phyloP scores from a whole-genome alignment of 2,329 filamentous ascomycete genomes.

The Bipolaris oryzae region DNA sequence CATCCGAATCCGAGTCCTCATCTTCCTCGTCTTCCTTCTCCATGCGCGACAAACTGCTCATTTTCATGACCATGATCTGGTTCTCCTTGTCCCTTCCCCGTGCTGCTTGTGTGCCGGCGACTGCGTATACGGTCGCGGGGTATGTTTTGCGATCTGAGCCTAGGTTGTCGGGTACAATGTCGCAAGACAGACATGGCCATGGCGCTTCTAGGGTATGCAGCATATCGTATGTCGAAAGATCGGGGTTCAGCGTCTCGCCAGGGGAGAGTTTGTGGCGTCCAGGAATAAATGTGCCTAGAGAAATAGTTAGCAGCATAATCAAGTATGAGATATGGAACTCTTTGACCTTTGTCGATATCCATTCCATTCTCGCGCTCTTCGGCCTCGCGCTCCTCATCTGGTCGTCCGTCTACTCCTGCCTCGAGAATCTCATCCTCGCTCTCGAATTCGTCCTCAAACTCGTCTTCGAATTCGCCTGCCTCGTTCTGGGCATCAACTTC shows the following conservation, averaged over 20 bases:
- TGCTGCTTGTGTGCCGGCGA: constrained; percentile 93
- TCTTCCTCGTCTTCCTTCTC: constrained; percentile 76
- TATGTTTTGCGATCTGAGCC: constrained; percentile 92
- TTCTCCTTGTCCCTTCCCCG: constrained; percentile 78
- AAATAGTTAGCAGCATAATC: neutral
- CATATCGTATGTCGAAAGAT: constrained; percentile 96
- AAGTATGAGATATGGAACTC: neutral
- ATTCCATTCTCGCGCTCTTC: constrained; percentile 70
- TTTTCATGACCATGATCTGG: constrained; percentile 93
- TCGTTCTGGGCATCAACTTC: constrained; percentile 52
- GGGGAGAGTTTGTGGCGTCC: constrained; percentile 89
- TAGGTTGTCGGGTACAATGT: constrained; percentile 83
- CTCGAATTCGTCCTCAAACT: constrained; percentile 91
- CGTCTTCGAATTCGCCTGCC: constrained; percentile 84
- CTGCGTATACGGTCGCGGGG: constrained; percentile 92
- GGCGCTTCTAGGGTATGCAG: constrained; percentile 91
- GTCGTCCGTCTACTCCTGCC: constrained; percentile 89
- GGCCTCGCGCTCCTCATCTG: constrained; percentile 89
- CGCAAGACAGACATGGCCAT: constrained; percentile 97
- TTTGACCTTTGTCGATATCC: constrained; percentile 1
- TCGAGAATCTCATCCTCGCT: constrained; percentile 92
- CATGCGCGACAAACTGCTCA: constrained; percentile 89
- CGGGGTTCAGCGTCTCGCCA: constrained; percentile 88
- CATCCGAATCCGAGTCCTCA: constrained; percentile 69
- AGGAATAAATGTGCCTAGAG: constrained; percentile 86